Conservation (phyloP, 441 rosid genomes). For the Jatropha podagrica region DNA sequence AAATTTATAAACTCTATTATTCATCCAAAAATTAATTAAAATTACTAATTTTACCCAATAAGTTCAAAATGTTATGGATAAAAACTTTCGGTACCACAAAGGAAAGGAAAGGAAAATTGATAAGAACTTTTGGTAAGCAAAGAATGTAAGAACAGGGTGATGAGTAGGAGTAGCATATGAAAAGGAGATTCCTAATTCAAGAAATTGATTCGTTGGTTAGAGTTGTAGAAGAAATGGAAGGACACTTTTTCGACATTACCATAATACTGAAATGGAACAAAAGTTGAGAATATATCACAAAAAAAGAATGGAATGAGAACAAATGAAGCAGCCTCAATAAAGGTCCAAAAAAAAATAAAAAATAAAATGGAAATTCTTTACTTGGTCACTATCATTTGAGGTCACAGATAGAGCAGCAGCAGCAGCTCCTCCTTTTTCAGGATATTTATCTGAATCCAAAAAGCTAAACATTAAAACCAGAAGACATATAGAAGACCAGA, state of each 20-base stretch:
- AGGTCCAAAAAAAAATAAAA: not conserved
- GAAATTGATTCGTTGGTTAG: conserved; percentile 2
- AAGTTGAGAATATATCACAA: not conserved
- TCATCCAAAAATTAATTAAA: too few relatives aligned
- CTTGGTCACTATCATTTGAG: conserved; percentile 32
- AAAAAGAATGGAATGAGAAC: not conserved
- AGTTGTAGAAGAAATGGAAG: not conserved
- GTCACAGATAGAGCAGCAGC: not conserved
- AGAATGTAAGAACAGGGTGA: not conserved
- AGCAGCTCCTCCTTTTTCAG: not conserved
- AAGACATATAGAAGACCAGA: not conserved
- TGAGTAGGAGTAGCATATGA: not conserved
- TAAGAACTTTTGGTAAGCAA: not conserved
- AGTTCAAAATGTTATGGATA: too few relatives aligned
- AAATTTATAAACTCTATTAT: too few relatives aligned
- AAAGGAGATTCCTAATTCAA: not conserved
- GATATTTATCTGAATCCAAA: not conserved
- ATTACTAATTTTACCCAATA: too few relatives aligned
- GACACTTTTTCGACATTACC: conserved; percentile 4
- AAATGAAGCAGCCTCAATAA: conserved; percentile 1
- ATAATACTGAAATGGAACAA: conserved; percentile 13
- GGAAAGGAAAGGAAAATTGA: too few relatives aligned
- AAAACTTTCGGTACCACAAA: too few relatives aligned
- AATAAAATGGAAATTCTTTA: conserved; percentile 10
- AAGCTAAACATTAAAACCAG: not conserved